A percentile compares a stretch with the other conserved stretches of the same genome.
Conservation (phyloP, 768 basidiomycete genomes). For the Roridomyces roridus region DNA sequence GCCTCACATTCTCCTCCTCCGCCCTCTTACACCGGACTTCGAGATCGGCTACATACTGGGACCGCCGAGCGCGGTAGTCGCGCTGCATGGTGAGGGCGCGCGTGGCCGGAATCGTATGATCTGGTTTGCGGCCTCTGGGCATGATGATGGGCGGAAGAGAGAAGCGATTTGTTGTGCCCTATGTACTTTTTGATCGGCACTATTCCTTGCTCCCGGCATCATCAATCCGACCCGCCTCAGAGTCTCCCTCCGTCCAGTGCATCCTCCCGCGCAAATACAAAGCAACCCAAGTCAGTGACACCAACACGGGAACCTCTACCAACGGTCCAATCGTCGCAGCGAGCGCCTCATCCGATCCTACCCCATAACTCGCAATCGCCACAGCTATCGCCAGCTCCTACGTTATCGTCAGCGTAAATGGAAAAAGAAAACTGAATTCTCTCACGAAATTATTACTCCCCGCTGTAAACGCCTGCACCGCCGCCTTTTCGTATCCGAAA, state of each 20-base stretch:
- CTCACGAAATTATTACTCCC: constrained; percentile 80
- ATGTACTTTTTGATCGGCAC: neutral
- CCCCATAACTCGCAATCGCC: constrained; percentile 78
- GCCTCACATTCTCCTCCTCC: constrained; percentile 3
- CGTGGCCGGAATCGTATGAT: constrained; percentile 1
- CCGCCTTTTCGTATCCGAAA: constrained; percentile 73
- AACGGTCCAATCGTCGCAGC: constrained; percentile 82
- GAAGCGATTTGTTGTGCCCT: neutral
- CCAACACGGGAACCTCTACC: constrained; percentile 81
- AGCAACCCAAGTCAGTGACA: constrained; percentile 46
- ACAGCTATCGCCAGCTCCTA: constrained; percentile 87
- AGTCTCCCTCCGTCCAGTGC: neutral
- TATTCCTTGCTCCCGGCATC: no score
- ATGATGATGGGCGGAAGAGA: neutral
- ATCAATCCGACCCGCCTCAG: no score
- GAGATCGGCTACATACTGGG: constrained; percentile 1
- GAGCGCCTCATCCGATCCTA: constrained; percentile 77
- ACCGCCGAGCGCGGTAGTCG: constrained; percentile 5
- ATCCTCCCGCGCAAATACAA: constrained; percentile 4
- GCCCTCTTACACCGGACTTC: constrained; percentile 4
- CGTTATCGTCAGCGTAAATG: neutral
- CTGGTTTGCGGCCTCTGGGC: constrained; percentile 11
- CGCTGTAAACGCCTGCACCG: constrained; percentile 81
- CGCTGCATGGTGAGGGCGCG: constrained; percentile 1
- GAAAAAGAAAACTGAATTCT: neutral